phyloP scores from a whole-genome alignment of 148 eudicot genomes.

The Fallopia convolvulus region DNA sequence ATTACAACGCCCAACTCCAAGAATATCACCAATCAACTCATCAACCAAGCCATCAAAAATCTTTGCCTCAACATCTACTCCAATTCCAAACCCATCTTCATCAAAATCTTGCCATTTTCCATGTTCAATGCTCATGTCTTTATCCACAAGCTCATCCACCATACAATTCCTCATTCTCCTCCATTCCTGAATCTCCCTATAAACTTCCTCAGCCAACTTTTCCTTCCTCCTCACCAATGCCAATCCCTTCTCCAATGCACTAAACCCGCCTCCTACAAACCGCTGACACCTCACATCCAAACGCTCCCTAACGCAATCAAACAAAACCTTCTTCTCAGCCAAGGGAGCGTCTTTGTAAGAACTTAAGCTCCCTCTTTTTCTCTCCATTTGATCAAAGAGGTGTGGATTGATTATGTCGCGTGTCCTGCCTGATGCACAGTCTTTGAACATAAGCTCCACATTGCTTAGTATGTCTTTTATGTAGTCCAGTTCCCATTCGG shows the following conservation, averaged over 20 bases:
- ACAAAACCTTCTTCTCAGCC: conserved; percentile 41
- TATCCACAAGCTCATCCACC: conserved; percentile 89
- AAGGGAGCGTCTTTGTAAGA: conserved; percentile 11
- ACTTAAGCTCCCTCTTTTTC: conserved; percentile 21
- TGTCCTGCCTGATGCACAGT: conserved; percentile 55
- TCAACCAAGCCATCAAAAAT: conserved; percentile 55
- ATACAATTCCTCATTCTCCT: conserved; percentile 46
- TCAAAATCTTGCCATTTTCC: conserved; percentile 80
- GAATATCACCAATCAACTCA: conserved; percentile 62
- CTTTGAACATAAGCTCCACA: conserved; percentile 59
- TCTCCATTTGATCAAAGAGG: conserved; percentile 68
- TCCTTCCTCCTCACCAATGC: conserved; percentile 50
- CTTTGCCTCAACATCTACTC: conserved; percentile 52
- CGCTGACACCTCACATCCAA: conserved; percentile 51
- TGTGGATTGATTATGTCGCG: conserved; percentile 54
- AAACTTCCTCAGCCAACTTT: conserved; percentile 56
- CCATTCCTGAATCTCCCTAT: conserved; percentile 57
- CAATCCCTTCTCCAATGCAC: conserved; percentile 47
- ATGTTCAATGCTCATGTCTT: conserved; percentile 68
- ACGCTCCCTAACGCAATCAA: conserved; percentile 71
- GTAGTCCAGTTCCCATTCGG: conserved; percentile 61
- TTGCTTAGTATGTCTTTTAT: conserved; percentile 50
- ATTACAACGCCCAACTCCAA: neutral
- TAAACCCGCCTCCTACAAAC: conserved; percentile 40
- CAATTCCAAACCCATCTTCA: conserved; percentile 59